phyloP scores from a whole-genome alignment of 164 flowering plant species.

The Vitis rotundifolia region DNA sequence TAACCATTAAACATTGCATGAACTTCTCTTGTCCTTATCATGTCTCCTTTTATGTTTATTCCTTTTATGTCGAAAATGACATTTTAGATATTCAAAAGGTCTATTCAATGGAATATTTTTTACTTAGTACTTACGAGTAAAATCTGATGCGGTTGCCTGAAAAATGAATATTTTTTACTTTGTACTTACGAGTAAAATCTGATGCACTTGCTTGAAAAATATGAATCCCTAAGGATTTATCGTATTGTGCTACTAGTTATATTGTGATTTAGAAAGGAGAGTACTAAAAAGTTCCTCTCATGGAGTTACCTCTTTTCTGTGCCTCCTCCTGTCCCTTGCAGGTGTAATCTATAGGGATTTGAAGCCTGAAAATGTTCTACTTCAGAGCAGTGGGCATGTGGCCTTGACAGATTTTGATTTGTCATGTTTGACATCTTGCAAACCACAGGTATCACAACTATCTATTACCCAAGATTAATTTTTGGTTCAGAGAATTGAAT shows the following conservation, averaged over 20 bases:
- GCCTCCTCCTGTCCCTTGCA: constrained; percentile 25
- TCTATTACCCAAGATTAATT: background rate
- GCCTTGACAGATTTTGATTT: constrained; percentile 94
- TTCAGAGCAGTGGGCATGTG: constrained; percentile 81
- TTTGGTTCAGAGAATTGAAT: background rate
- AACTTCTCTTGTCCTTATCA: background rate
- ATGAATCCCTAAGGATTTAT: too few relatives aligned
- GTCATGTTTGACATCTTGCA: constrained; percentile 94
- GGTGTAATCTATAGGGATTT: constrained; percentile 94
- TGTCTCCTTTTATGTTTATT: background rate
- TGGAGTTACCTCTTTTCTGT: too few relatives aligned
- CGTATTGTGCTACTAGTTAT: too few relatives aligned
- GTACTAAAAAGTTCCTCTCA: too few relatives aligned
- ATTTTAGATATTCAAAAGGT: background rate
- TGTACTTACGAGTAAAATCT: background rate
- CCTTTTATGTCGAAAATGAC: background rate
- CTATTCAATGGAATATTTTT: background rate
- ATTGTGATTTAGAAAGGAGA: too few relatives aligned
- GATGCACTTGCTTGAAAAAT: background rate
- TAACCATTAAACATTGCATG: background rate
- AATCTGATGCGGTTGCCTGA: background rate
- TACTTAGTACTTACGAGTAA: background rate
- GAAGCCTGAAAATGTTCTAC: constrained; percentile 94
- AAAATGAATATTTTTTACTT: background rate
- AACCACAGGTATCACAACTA: constrained; percentile 70